Percentiles rank a stretch among this genome's conserved stretches.
phyloP scores from a whole-genome alignment of 495 filamentous ascomycete species.

The Podospora pseudopauciseta region DNA sequence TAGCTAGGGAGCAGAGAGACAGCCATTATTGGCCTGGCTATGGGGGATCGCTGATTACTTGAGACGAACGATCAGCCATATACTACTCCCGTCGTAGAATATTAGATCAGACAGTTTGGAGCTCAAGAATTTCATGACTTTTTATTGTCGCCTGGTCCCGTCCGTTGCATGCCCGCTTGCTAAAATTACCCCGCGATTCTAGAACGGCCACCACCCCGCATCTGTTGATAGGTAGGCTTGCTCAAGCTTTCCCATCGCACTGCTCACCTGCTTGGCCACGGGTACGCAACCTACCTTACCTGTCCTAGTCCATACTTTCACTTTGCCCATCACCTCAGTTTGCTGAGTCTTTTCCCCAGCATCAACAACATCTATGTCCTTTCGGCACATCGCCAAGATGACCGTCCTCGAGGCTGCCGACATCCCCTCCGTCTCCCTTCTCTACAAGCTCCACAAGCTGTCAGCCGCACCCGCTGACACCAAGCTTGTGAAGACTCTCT shows the following conservation, averaged over 20 bases:
- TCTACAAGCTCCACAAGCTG: slow-evolving; percentile 55
- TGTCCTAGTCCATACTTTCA: neutral
- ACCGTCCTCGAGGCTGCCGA: slow-evolving; percentile 35
- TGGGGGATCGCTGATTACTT: no score
- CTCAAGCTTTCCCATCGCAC: neutral
- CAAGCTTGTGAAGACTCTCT: slow-evolving; percentile 16
- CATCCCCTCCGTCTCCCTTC: slow-evolving; percentile 62
- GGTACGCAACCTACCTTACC: neutral
- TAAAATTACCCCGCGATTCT: slow-evolving; percentile 5
- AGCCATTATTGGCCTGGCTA: neutral
- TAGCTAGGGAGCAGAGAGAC: neutral
- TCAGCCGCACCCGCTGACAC: slow-evolving; percentile 19
- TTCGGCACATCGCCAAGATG: slow-evolving; percentile 24
- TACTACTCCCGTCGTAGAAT: neutral
- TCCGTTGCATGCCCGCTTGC: neutral
- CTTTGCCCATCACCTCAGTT: neutral
- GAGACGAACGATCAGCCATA: no score
- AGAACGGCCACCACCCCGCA: slow-evolving; percentile 4
- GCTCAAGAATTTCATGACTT: neutral
- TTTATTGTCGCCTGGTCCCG: neutral
- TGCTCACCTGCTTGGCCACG: neutral
- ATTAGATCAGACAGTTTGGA: neutral
- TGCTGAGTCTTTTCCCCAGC: neutral
- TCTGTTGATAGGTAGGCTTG: neutral
- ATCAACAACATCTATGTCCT: slow-evolving; percentile 2